A percentile compares a stretch with the other conserved stretches of the same genome.
Evolutionary conservation across 169 alveolate species (phyloP).

Genomic region (Plasmodium ovale): DNA sequence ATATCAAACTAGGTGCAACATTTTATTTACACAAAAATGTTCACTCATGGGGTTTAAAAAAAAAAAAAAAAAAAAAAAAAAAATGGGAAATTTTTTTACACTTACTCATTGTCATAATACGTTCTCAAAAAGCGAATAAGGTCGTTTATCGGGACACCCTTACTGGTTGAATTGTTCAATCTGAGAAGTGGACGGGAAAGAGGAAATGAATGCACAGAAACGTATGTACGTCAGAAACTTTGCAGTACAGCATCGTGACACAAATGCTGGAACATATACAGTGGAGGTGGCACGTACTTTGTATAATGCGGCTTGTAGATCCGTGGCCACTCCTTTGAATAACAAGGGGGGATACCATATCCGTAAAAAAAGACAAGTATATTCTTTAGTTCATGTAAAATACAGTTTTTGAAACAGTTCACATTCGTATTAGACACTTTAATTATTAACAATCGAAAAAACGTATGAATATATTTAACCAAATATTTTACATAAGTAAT

Average conservation of each 20-base stretch:
- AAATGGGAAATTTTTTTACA: background rate
- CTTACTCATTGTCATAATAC: constrained; percentile 71
- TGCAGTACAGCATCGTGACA: background rate
- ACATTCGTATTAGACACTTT: constrained; percentile 20
- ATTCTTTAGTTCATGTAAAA: constrained; percentile 32
- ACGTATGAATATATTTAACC: constrained; percentile 26
- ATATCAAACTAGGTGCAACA: too few relatives aligned
- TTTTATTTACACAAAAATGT: too few relatives aligned
- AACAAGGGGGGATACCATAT: constrained; percentile 72
- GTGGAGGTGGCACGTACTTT: background rate
- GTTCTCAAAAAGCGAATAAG: constrained; percentile 61
- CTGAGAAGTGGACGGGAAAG: background rate
- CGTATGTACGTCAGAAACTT: background rate
- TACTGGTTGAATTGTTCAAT: constrained; percentile 8
- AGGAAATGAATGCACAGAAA: background rate
- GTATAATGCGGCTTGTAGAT: constrained; percentile 60
- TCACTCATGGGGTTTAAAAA: background rate
- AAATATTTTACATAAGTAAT: constrained; percentile 40
- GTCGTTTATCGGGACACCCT: constrained; percentile 66
- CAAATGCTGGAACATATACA: background rate
- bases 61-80: too few relatives aligned
- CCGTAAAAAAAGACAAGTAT: constrained; percentile 66
- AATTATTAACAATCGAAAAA: constrained; percentile 44
- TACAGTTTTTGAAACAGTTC: constrained; percentile 54
- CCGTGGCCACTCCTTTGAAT: background rate